Percentiles rank a stretch among this genome's conserved stretches.
These are phyloP conservation scores for Flaveria robusta DNA, from an alignment of 129 eudicot species.

Conservation along the genomic window DNA sequence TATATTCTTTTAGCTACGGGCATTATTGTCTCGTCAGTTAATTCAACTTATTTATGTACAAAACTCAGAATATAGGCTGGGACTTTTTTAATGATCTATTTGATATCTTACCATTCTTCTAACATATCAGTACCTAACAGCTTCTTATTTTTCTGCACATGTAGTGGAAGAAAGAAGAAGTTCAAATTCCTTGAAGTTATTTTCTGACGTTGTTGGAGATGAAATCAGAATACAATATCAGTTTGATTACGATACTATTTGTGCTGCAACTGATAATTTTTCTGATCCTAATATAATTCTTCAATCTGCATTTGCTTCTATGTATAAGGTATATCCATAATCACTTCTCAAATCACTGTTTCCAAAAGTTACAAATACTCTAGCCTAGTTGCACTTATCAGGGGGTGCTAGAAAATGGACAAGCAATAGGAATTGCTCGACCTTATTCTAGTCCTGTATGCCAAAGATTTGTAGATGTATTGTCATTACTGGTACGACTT, in stretches of 20 bases:
- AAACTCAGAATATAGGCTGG: no score
- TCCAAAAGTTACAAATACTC: no score
- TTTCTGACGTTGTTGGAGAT: not conserved
- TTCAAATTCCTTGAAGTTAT: no score
- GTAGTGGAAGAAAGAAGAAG: not conserved
- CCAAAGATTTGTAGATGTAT: not conserved
- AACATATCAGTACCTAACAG: not conserved
- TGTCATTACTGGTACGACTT: not conserved
- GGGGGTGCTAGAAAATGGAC: constrained; percentile 23
- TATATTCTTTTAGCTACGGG: no score
- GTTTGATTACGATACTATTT: constrained; percentile 12
- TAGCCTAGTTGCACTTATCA: not conserved
- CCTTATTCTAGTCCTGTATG: not conserved
- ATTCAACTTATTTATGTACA: no score
- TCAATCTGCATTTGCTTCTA: not conserved
- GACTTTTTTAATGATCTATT: not conserved
- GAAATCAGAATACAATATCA: not conserved
- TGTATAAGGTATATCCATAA: constrained; percentile 21
- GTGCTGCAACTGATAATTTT: constrained; percentile 23
- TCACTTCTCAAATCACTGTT: not conserved
- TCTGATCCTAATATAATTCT: not conserved
- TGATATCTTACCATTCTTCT: not conserved
- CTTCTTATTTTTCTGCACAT: constrained; percentile 10
- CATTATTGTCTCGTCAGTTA: no score
- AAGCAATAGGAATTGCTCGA: not conserved